Conservation (phyloP, 345 rosid genomes). For the Salix exigua region DNA sequence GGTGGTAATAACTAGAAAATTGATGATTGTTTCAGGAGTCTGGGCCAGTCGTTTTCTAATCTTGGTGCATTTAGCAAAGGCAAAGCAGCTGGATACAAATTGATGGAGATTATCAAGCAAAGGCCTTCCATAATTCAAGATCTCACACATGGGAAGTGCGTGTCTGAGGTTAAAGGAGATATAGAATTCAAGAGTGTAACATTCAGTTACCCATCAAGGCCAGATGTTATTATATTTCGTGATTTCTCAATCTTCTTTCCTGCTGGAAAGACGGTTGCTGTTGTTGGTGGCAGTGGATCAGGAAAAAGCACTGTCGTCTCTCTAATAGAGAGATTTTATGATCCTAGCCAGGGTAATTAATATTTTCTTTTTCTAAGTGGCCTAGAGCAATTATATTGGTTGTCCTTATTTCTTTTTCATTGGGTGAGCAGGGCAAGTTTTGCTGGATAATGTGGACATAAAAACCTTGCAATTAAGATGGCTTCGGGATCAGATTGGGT, state of each 20-base stretch:
- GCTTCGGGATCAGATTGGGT: conserved; percentile 87
- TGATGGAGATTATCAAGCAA: conserved; percentile 95
- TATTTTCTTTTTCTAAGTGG: background rate
- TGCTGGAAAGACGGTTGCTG: conserved; percentile 94
- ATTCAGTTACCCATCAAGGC: conserved; percentile 96
- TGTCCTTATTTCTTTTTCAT: background rate
- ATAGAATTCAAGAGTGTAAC: conserved; percentile 90
- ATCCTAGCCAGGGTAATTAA: conserved; percentile 75
- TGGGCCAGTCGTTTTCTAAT: conserved; percentile 98
- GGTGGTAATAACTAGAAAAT: background rate
- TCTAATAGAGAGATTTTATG: conserved; percentile 89
- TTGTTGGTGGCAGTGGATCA: conserved; percentile 98
- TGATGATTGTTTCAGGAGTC: conserved; percentile 60
- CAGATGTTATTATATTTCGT: conserved; percentile 85
- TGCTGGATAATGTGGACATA: conserved; percentile 84
- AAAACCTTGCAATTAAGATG: conserved; percentile 84
- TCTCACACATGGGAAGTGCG: conserved; percentile 57
- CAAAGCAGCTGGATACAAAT: conserved; percentile 89
- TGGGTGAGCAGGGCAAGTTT: conserved; percentile 68
- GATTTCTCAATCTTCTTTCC: conserved; percentile 88
- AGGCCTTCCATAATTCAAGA: conserved; percentile 86
- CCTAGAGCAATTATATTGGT: background rate
- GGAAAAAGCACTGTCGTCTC: conserved; percentile 99
- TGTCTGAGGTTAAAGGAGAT: conserved; percentile 76
- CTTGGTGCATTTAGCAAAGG: conserved; percentile 99